Conservation (phyloP, 2,329 filamentous ascomycete genomes). For the Dactylellina drechsleri region DNA sequence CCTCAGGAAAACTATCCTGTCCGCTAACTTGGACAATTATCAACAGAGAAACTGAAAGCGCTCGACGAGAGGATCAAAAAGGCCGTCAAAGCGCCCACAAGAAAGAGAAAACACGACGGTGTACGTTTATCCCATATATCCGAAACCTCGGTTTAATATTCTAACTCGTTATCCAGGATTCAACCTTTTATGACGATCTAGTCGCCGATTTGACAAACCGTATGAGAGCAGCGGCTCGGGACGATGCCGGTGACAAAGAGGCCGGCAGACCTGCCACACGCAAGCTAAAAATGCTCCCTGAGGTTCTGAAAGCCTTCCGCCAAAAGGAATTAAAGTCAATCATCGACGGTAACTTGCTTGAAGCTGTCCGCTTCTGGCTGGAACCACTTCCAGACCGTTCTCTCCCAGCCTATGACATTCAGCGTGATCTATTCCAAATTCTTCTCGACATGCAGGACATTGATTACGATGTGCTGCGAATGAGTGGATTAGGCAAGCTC, state of each 20-base stretch:
- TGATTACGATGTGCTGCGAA: slow-evolving; percentile 87
- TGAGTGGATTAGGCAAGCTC: slow-evolving; percentile 94
- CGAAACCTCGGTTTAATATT: not conserved
- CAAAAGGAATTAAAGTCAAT: slow-evolving; percentile 86
- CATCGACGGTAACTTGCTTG: slow-evolving; percentile 86
- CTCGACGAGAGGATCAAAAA: slow-evolving; percentile 89
- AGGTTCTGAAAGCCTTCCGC: slow-evolving; percentile 87
- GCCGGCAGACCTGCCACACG: slow-evolving; percentile 83
- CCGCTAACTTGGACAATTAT: not conserved
- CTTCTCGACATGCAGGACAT: slow-evolving; percentile 79
- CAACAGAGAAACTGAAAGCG: slow-evolving; percentile 75
- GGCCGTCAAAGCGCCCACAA: slow-evolving; percentile 79
- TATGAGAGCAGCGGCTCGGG: slow-evolving; percentile 90
- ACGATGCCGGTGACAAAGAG: slow-evolving; percentile 83
- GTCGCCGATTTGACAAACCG: slow-evolving; percentile 85
- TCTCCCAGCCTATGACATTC: slow-evolving; percentile 94
- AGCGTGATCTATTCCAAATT: slow-evolving; percentile 88
- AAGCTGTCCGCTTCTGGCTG: slow-evolving; percentile 95
- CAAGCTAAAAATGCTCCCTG: slow-evolving; percentile 92
- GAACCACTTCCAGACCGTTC: slow-evolving; percentile 88
- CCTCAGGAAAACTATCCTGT: not conserved
- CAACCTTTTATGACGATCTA: slow-evolving; percentile 82
- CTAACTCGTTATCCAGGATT: slow-evolving; percentile 49
- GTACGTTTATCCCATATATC: slow-evolving; percentile 66
- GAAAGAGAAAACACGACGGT: slow-evolving; percentile 85